Evolutionary conservation across 202 grass and related monocot species (phyloP), one percentile per base, ranked within the genome.

Genomic region (Panicum hallii): DNA sequence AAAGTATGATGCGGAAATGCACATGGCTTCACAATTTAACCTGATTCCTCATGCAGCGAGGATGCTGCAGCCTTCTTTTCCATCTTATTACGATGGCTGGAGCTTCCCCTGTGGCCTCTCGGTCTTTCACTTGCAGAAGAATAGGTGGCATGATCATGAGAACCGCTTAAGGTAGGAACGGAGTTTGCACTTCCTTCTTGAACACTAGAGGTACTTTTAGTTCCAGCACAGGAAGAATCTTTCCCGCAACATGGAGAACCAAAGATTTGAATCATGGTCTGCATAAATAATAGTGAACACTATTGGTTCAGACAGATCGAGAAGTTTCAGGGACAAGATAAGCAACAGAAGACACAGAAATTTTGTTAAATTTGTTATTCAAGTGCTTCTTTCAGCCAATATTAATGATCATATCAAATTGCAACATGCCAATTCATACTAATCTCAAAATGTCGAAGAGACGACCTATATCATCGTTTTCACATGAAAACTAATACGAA

Each of bases 1-100:
- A 14, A 60, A 26, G 20, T 60, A 44, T 60, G 74, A 61, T 44
- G 4, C 3, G 40, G 13, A 28, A 43, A 60, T 77, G 44, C 38
- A 44, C 26, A 43, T 17, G 11, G 20, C 38, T 60, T 30, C 60
- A 44, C 38, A 48, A 26, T 23, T 38, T 16, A 70, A 48, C 67
- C 43, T 70, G 20, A 70, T 47, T 70, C 43, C 11, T 70, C 43
- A 26, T 49, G 38, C 11, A 58, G 65, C 20, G 46, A 83, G 19
- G 46, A 34, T 20, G 45, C 68, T 70, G 0, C 8, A 9, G n/a
- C 12, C 50, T 44, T 63, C 43, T 58, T 69, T 73, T 46, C 74
- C 32, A 13, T 13, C 71, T 87, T 75, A 40, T 28, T 75, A 55
- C 17, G 34, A 61, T 63, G 36, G 19, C 74, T 65, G 54, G 19